phyloP scores from a whole-genome alignment of 1,139 yeast species.

The Pneumocystis oryctolagi region DNA sequence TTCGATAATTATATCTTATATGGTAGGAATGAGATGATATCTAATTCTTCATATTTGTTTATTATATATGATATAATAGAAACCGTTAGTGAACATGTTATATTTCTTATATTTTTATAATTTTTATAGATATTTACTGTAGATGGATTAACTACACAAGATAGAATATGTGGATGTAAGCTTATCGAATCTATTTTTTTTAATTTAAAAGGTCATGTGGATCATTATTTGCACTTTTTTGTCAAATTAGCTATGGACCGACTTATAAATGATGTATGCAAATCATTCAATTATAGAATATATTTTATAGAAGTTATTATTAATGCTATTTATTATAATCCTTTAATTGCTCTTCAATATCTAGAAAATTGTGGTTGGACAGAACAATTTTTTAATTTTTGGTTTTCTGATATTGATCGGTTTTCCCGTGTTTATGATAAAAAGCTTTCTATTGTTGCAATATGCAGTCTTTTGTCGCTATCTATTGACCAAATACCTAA shows the following conservation, averaged over 20 bases:
- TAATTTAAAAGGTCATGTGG: conserved; percentile 31
- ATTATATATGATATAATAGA: conserved; percentile 28
- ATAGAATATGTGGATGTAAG: conserved; percentile 37
- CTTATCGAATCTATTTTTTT: conserved; percentile 43
- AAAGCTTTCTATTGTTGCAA: conserved; percentile 57
- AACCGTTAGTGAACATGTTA: conserved; percentile 9
- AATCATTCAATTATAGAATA: conserved; percentile 25
- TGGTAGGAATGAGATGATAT: conserved; percentile 41
- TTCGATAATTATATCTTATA: conserved; percentile 64
- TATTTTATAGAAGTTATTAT: conserved; percentile 52
- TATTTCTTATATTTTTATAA: not conserved
- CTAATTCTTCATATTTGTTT: conserved; percentile 24
- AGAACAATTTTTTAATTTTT: conserved; percentile 42
- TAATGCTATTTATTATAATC: conserved; percentile 49
- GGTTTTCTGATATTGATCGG: conserved; percentile 48
- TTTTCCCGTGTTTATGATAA: conserved; percentile 69
- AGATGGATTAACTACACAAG: conserved; percentile 35
- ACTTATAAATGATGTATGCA: conserved; percentile 18
- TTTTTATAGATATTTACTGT: conserved; percentile 14
- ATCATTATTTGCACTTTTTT: conserved; percentile 31
- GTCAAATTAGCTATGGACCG: conserved; percentile 24
- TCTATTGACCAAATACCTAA: conserved; percentile 29
- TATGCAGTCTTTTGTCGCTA: conserved; percentile 34
- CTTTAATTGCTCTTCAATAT: conserved; percentile 38
- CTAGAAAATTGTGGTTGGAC: conserved; percentile 37